These are phyloP conservation scores for Candida pseudoglaebosa DNA, from an alignment of 805 yeast species.

Conservation along the genomic window DNA sequence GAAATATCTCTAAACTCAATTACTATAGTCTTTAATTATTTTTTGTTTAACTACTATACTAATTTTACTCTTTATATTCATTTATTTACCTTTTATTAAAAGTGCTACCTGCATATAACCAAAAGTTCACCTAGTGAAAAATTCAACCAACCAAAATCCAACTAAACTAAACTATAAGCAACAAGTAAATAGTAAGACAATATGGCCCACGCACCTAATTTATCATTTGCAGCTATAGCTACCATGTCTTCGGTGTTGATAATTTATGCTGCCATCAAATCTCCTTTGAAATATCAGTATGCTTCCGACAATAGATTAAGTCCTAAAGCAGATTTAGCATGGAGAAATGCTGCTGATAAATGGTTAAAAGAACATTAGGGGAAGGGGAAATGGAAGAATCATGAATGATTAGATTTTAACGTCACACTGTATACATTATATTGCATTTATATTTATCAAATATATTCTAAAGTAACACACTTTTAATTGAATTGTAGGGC, in stretches of 20 bases:
- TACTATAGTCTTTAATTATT: too few relatives aligned
- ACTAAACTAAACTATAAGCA: not conserved
- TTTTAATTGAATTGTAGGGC: too few relatives aligned
- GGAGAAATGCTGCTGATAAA: constrained; percentile 43
- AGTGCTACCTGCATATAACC: constrained; percentile 3
- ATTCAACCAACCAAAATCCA: constrained; percentile 4
- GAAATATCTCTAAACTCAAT: too few relatives aligned
- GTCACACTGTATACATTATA: not conserved
- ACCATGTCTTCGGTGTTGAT: constrained; percentile 40
- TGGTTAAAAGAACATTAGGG: constrained; percentile 31
- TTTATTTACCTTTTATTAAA: too few relatives aligned
- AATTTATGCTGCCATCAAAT: constrained; percentile 34
- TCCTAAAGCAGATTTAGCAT: constrained; percentile 46
- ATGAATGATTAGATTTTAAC: not conserved
- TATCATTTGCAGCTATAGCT: constrained; percentile 37
- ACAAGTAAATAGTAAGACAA: not conserved
- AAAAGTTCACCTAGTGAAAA: not conserved
- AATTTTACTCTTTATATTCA: too few relatives aligned
- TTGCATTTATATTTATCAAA: constrained; percentile 1
- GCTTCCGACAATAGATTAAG: constrained; percentile 39
- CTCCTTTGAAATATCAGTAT: constrained; percentile 41
- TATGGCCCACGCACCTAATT: constrained; percentile 35
- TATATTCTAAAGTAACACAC: not conserved
- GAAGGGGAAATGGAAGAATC: not conserved
- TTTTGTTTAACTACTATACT: too few relatives aligned